Evolutionary conservation across 139 green algal genomes (phyloP), one percentile per base, ranked within the genome.

Genomic region (Coccomyxa sp.): DNA sequence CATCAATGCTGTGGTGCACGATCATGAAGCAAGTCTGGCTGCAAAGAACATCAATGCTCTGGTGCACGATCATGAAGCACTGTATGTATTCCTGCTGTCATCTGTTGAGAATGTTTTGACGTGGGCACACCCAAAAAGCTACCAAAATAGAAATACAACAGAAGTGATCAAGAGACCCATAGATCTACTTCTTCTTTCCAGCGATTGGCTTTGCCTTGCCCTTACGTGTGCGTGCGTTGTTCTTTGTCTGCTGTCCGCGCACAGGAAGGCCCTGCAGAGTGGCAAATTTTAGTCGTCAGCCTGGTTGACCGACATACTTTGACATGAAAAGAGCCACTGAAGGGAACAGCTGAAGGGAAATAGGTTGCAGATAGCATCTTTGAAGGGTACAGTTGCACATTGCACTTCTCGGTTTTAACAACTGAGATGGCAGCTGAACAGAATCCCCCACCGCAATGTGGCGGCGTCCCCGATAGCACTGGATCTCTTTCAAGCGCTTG

Each of bases 401-500:
- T 25, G 12, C 16, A 58, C 14, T 25, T n/a, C n/a, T n/a, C n/a
- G n/a, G n/a, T n/a, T n/a, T n/a, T n/a, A n/a, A n/a, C n/a, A n/a
- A n/a, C 25, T 28, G 25, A 58, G 59, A 58, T 60, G 60, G 60
- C 27, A 30, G 74, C 23, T 23, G 74, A 17, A 79, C 15, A 31
- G n/a, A 58, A 27, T 28, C 12, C 66, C 80, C 18, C 67, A 83
- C 80, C 66, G 58, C 27, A 27, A 79, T 79, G 80, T 99, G 97
- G 45, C 97, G 88, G 67, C 90, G 91, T 31, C 97, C 97, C 25
- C 97, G 92, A 92, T 99, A 99, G 95, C 94, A 98, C 79, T 92
- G 89, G 78, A 99, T 99, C 83, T 99, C 97, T 85, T 98, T 99
- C 74, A 99, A 88, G 58, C 97, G 90, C 93, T 99, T 98, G 92